Conservation (phyloP, 345 rosid genomes). For the Dimocarpus longan region DNA sequence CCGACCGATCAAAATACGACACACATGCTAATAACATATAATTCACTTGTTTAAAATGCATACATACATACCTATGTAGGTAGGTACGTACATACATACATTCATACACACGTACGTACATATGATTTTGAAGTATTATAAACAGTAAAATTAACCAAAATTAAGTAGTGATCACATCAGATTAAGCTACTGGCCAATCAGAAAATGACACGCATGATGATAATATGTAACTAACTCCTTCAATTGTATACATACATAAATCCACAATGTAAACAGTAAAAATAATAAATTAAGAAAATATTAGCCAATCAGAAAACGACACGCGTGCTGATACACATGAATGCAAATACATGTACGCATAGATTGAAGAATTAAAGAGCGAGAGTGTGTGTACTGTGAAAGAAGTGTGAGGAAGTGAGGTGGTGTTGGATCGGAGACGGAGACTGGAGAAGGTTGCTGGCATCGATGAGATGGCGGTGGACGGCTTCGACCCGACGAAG, state of each 20-base stretch:
- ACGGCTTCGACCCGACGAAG: constrained; percentile 73
- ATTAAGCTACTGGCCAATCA: no score
- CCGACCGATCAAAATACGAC: no score
- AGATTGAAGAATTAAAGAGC: neutral
- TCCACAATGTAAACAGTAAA: neutral
- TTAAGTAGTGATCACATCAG: no score
- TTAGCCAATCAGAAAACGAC: neutral
- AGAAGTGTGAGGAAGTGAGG: constrained; percentile 48
- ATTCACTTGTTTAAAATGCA: neutral
- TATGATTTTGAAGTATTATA: neutral
- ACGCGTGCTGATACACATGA: constrained; percentile 2
- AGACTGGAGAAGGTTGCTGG: constrained; percentile 28
- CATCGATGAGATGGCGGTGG: constrained; percentile 53
- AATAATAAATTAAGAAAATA: neutral
- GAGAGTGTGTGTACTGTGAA: constrained; percentile 30
- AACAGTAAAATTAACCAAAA: neutral
- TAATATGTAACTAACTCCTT: neutral
- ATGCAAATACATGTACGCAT: neutral
- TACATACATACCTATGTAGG: no score
- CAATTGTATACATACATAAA: neutral
- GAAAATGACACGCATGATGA: no score
- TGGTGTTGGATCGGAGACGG: constrained; percentile 32
- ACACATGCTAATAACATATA: no score
- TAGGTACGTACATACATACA: neutral
- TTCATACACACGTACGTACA: neutral